phyloP scores from a whole-genome alignment of 2,329 filamentous ascomycete species.

The Aciculosporium take region DNA sequence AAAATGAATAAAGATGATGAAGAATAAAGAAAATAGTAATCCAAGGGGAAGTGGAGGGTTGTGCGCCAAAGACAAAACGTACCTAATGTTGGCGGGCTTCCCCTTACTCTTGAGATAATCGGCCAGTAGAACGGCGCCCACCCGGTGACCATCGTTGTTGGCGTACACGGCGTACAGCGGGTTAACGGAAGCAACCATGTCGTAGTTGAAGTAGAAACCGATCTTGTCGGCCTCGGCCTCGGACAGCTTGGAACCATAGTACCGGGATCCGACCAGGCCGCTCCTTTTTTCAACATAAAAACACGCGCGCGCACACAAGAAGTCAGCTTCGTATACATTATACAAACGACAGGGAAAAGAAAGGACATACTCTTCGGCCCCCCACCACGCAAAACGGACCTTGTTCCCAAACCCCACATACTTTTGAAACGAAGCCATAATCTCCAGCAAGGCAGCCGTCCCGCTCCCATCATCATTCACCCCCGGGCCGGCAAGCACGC shows the following conservation, averaged over 20 bases:
- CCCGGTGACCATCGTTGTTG: slow-evolving; percentile 23
- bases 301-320: too few species aligned
- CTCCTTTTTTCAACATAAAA: too few species aligned
- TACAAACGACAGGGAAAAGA: not conserved
- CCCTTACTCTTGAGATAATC: slow-evolving; percentile 17
- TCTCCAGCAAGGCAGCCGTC: slow-evolving; percentile 20
- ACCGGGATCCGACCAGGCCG: slow-evolving; percentile 28
- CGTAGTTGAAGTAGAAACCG: slow-evolving; percentile 54
- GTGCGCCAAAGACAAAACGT: too few species aligned
- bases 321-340: too few species aligned
- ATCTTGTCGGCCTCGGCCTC: slow-evolving; percentile 36
- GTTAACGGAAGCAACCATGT: slow-evolving; percentile 47
- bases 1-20: too few species aligned
- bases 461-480: slow-evolving; percentile 27
- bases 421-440: slow-evolving; percentile 19
- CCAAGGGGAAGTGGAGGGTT: too few species aligned
- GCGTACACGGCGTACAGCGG: slow-evolving; percentile 26
- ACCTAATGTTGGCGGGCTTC: slow-evolving; percentile 15
- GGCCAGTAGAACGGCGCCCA: slow-evolving; percentile 17
- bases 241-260: slow-evolving; percentile 24
- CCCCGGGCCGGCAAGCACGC: slow-evolving; percentile 22
- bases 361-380: slow-evolving; percentile 22
- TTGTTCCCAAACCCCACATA: slow-evolving; percentile 24
- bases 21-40: too few species aligned
- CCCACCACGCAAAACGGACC: slow-evolving; percentile 26